phyloP scores from a whole-genome alignment of 768 basidiomycete species.

The Pleurotus tuber-regium region DNA sequence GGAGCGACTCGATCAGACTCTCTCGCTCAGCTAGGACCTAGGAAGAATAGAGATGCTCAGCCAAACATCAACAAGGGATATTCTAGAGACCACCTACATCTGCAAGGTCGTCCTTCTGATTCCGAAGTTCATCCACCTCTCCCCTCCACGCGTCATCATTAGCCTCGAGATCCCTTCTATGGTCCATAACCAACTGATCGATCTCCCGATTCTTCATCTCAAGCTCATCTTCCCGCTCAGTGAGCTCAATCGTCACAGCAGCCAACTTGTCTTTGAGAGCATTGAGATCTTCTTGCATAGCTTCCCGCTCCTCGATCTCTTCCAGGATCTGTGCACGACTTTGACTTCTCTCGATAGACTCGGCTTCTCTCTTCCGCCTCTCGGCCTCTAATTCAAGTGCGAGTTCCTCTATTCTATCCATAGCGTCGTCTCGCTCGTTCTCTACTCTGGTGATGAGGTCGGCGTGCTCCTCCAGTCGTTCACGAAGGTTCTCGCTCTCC shows the following conservation, averaged over 20 bases:
- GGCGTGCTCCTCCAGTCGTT: conserved; percentile 54
- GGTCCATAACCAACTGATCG: conserved; percentile 73
- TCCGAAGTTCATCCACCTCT: conserved; percentile 79
- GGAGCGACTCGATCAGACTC: conserved; percentile 71
- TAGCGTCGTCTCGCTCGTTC: conserved; percentile 72
- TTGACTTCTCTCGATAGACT: conserved; percentile 66
- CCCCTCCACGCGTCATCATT: conserved; percentile 87
- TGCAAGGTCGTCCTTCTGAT: conserved; percentile 75
- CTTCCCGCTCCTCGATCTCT: conserved; percentile 71
- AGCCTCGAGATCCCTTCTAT: conserved; percentile 65
- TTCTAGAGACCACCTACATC: conserved; percentile 45
- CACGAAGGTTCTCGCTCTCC: conserved; percentile 61
- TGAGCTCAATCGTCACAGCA: conserved; percentile 76
- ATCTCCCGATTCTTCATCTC: conserved; percentile 77
- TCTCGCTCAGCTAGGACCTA: conserved; percentile 80
- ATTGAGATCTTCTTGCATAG: conserved; percentile 77
- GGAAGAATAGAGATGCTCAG: conserved; percentile 11
- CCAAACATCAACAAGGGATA: not conserved
- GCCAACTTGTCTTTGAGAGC: conserved; percentile 74
- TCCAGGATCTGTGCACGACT: conserved; percentile 71
- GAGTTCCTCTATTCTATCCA: conserved; percentile 63
- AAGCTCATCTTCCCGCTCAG: conserved; percentile 85
- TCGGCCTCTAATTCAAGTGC: conserved; percentile 66
- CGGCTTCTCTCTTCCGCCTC: conserved; percentile 58
- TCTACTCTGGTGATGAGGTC: conserved; percentile 54